phyloP scores from a whole-genome alignment of 345 rosid species.

The Cardamine chenopodiifolia region DNA sequence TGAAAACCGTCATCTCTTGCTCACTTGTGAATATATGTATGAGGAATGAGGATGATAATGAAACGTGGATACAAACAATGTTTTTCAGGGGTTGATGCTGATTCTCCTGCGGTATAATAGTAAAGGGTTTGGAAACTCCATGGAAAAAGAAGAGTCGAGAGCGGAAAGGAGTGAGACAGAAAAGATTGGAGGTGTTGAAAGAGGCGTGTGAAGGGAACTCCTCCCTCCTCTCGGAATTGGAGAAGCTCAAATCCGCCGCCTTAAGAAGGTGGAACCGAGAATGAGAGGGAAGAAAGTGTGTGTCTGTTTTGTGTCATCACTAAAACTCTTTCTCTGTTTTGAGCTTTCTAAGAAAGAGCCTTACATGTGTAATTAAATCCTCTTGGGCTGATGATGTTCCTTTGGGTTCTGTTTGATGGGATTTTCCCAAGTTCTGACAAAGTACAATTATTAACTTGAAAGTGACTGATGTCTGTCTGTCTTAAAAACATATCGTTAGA shows the following conservation, averaged over 20 bases:
- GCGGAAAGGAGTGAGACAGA: conserved; percentile 16
- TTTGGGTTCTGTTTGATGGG: no score
- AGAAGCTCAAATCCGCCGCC: conserved; percentile 50
- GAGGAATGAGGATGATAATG: background rate
- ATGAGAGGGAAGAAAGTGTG: background rate
- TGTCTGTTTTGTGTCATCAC: background rate
- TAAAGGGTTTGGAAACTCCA: conserved; percentile 32
- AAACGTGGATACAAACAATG: conserved; percentile 20
- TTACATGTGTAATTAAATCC: background rate
- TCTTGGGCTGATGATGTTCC: background rate
- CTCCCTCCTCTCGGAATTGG: conserved; percentile 57
- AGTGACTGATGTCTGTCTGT: background rate
- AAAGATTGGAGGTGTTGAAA: conserved; percentile 52
- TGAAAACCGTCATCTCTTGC: background rate
- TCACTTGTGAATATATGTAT: background rate
- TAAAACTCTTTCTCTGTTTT: no score
- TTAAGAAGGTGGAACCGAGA: conserved; percentile 3
- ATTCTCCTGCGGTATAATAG: conserved; percentile 54
- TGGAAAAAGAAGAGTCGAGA: conserved; percentile 40
- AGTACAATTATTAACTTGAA: background rate
- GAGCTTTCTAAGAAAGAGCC: background rate
- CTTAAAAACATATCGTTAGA: background rate
- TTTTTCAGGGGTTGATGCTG: conserved; percentile 69
- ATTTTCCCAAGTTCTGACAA: background rate
- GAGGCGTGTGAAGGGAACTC: conserved; percentile 72